Base-by-base conservation (phyloP, 805 yeast species). In the Yamadazyma akitaensis region DNA sequence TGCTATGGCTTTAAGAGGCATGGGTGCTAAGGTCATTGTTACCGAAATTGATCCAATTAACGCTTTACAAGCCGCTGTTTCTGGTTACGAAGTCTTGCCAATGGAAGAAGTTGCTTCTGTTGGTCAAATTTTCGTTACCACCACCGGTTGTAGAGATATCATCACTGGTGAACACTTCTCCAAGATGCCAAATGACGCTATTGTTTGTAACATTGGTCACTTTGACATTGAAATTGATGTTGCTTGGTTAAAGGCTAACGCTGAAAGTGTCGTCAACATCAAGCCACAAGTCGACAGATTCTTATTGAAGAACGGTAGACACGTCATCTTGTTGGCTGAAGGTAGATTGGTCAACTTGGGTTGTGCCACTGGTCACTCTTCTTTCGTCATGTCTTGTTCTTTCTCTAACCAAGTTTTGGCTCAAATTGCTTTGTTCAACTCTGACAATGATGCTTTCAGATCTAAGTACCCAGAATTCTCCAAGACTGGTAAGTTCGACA, bases 401-500 rank as follows among this genome's bases (percentile, higher is more conserved):
- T 92, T 92, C 96, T 88, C 97, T 63, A 92, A 92, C 88, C 99
- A 92, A 81, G 98, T 92, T 56, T 81, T 92, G 70, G 99, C 99
- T 62, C 99, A 92, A 80, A 92, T 91, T 66, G 98, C 97, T 64
- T 79, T 91, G 70, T 92, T 79, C 95, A 92, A 90, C 75, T 83
- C 95, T 64, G 65, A 84, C 55, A 90, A 92, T 77, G 75, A 70
- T 51, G 82, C 67, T 54, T 92, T 94, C 88, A 85, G 87, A 75
- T 62, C 79, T 55, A 72, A 84, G 70, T 85, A 73, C 75, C 85
- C 88, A 55, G 98, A 92, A 81, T 92, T 94, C 73, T 80, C 88
- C 70, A 88, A 87, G 80, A 81, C 94, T 59, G 96, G 95, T 68
- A 85, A 91, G 64, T 94, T 90, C 76, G 81, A 79, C 57, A 74